These are phyloP conservation scores for Chalara sp. DNA, from an alignment of 2,329 filamentous ascomycete genomes.

Conservation along the genomic window DNA sequence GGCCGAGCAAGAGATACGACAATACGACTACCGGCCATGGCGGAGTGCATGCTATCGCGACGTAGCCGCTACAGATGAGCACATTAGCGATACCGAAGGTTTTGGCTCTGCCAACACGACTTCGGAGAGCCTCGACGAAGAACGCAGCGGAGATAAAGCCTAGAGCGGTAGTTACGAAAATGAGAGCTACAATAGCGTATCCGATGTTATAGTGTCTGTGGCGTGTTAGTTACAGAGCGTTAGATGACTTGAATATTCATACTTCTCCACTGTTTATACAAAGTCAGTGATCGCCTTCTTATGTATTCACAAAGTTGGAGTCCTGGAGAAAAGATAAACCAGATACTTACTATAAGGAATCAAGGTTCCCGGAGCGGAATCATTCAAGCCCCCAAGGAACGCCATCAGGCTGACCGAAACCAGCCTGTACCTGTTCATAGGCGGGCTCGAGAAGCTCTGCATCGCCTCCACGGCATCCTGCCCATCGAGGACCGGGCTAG, in stretches of 20 bases:
- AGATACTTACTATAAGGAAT: slow-evolving; percentile 56
- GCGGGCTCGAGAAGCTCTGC: slow-evolving; percentile 51
- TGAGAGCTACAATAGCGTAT: slow-evolving; percentile 72
- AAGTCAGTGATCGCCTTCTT: no score
- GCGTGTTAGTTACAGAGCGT: no score
- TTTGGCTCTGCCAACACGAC: slow-evolving; percentile 57
- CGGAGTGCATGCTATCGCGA: slow-evolving; percentile 58
- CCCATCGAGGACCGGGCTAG: slow-evolving; percentile 34
- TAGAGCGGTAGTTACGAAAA: slow-evolving; percentile 71
- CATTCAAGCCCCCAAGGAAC: slow-evolving; percentile 65
- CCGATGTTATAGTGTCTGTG: slow-evolving; percentile 61
- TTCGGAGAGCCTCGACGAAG: slow-evolving; percentile 55
- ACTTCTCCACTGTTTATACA: no score
- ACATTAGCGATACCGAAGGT: slow-evolving; percentile 52
- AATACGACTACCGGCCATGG: slow-evolving; percentile 63
- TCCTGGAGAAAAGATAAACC: no score
- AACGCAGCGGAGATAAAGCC: slow-evolving; percentile 72
- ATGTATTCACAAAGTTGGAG: no score
- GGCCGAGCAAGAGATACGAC: slow-evolving; percentile 62
- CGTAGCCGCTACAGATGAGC: slow-evolving; percentile 53
- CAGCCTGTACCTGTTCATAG: slow-evolving; percentile 66
- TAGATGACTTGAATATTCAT: no score
- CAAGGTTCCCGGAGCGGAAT: slow-evolving; percentile 68
- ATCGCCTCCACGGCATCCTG: slow-evolving; percentile 37
- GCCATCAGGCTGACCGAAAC: slow-evolving; percentile 57